Evolutionary conservation across 805 yeast species (phyloP).

Genomic region (Myxozyma neglecta): DNA sequence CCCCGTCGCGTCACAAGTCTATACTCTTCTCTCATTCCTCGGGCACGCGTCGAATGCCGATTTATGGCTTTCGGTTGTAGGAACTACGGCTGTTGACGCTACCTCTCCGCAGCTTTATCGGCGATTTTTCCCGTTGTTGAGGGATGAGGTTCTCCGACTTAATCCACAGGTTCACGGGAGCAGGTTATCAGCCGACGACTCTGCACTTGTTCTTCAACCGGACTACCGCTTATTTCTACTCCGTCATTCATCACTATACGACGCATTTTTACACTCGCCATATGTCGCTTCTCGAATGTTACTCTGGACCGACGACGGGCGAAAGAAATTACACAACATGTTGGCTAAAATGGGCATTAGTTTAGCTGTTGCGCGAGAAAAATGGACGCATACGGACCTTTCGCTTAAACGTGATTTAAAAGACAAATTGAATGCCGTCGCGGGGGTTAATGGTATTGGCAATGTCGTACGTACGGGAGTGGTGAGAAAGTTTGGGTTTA

Average conservation of each 20-base stretch:
- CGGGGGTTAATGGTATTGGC: slow-evolving; percentile 75
- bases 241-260: slow-evolving; percentile 91
- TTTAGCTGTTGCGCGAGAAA: slow-evolving; percentile 80
- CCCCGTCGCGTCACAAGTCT: slow-evolving; percentile 75
- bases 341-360: slow-evolving; percentile 97
- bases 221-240: slow-evolving; percentile 84
- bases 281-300: slow-evolving; percentile 84
- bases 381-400: slow-evolving; percentile 88
- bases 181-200: slow-evolving; percentile 33
- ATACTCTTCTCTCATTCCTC: slow-evolving; percentile 72
- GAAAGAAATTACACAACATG: slow-evolving; percentile 79
- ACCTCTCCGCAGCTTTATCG: slow-evolving; percentile 71
- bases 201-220: slow-evolving; percentile 61
- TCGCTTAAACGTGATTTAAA: slow-evolving; percentile 72
- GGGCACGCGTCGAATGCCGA: slow-evolving; percentile 73
- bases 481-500: slow-evolving; percentile 79
- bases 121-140: slow-evolving; percentile 66
- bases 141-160: slow-evolving; percentile 79
- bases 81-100: slow-evolving; percentile 76
- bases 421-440: slow-evolving; percentile 63
- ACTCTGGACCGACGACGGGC: slow-evolving; percentile 90
- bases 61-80: slow-evolving; percentile 87
- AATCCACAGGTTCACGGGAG: slow-evolving; percentile 41
- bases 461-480: slow-evolving; percentile 85
- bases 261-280: slow-evolving; percentile 85